phyloP scores from a whole-genome alignment of 352 stramenopile genomes.

The Phytophthora pini region DNA sequence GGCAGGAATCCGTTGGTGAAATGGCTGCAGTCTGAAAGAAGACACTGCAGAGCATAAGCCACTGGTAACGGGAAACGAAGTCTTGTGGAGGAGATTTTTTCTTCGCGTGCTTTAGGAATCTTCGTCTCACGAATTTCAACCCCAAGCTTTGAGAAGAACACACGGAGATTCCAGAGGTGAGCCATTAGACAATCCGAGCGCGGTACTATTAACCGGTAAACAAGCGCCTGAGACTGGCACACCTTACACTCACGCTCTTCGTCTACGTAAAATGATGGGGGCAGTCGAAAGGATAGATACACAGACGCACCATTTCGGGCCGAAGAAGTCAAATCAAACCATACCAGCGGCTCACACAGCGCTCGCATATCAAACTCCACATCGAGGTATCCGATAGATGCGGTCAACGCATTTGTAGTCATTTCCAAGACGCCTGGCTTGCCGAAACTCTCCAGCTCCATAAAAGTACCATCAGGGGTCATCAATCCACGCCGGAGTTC shows the following conservation, averaged over 20 bases:
- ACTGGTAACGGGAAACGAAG: constrained; percentile 34
- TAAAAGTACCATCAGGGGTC: constrained; percentile 38
- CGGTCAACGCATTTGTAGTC: constrained; percentile 25
- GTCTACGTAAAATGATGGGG: constrained; percentile 47
- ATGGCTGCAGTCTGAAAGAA: constrained; percentile 52
- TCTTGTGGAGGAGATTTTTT: constrained; percentile 2
- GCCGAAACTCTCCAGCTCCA: constrained; percentile 34
- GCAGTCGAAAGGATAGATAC: constrained; percentile 45
- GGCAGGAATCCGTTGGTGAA: constrained; percentile 55
- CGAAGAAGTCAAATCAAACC: constrained; percentile 48
- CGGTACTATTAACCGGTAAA: constrained; percentile 42
- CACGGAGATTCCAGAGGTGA: constrained; percentile 51
- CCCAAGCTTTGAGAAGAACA: constrained; percentile 55
- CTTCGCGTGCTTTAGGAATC: constrained; percentile 23
- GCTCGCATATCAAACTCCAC: constrained; percentile 58
- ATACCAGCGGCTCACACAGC: constrained; percentile 48
- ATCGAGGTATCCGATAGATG: constrained; percentile 20
- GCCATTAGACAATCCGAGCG: constrained; percentile 15
- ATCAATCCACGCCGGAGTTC: constrained; percentile 42
- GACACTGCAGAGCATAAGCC: constrained; percentile 59
- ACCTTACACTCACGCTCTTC: constrained; percentile 37
- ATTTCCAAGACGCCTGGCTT: constrained; percentile 21
- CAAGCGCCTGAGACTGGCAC: constrained; percentile 47
- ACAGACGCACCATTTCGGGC: constrained; percentile 22
- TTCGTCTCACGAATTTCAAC: constrained; percentile 59